Percentiles rank a stretch among this genome's conserved stretches.
phyloP scores from a whole-genome alignment of 1,284 basidiomycete genomes.

The Trametes pubescens region DNA sequence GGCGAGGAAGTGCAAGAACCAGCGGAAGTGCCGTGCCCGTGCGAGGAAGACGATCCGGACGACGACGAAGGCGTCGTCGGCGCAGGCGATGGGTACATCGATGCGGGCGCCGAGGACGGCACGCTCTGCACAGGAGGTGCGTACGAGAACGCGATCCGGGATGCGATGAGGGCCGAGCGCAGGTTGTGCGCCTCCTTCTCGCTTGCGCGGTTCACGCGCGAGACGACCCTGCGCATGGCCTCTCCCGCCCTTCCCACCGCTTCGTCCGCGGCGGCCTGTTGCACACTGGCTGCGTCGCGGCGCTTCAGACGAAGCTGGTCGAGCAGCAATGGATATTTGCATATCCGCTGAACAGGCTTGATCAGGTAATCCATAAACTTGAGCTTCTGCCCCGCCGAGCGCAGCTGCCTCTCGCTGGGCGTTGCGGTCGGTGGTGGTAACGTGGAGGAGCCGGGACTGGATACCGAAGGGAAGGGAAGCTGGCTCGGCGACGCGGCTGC shows the following conservation, averaged over 20 bases:
- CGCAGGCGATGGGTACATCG: constrained; percentile 9
- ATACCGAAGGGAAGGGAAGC: constrained; percentile 23
- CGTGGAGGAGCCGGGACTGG: constrained; percentile 12
- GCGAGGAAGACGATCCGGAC: constrained; percentile 29
- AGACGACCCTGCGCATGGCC: constrained; percentile 70
- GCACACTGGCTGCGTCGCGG: constrained; percentile 40
- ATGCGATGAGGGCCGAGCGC: constrained; percentile 74
- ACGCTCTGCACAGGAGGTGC: constrained; percentile 15
- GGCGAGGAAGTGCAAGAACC: constrained; percentile 24
- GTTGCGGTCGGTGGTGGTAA: constrained; percentile 14
- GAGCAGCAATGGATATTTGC: constrained; percentile 91
- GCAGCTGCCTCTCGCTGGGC: constrained; percentile 26
- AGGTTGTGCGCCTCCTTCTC: constrained; percentile 60
- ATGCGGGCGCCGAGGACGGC: constrained; percentile 20
- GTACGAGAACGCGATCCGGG: constrained; percentile 56
- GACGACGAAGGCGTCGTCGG: constrained; percentile 23
- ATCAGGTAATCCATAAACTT: constrained; percentile 86
- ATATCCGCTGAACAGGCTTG: constrained; percentile 89
- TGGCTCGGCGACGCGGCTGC: constrained; percentile 9
- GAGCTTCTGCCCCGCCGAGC: constrained; percentile 51
- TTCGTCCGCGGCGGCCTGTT: constrained; percentile 10
- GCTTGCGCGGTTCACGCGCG: constrained; percentile 59
- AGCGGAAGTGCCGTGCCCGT: constrained; percentile 21
- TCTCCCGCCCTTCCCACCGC: constrained; percentile 50
- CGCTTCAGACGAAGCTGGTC: constrained; percentile 67